Conservation (phyloP, 805 yeast species). For the Blastobotrys robertii region DNA sequence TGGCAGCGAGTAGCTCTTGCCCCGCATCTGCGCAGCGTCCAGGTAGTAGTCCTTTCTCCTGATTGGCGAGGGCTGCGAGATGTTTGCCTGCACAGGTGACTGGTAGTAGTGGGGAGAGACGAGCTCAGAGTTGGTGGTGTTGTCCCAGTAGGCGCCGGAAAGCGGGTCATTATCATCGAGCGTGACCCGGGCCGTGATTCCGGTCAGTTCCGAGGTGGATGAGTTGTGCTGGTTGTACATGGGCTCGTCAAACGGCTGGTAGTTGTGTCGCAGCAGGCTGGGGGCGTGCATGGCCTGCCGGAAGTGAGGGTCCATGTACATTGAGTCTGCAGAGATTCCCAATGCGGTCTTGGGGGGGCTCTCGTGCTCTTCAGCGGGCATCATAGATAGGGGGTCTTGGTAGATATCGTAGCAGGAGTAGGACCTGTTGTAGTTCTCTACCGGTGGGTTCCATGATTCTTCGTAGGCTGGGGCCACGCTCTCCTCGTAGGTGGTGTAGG, state of each 20-base stretch:
- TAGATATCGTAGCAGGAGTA: neutral
- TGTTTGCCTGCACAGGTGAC: slow-evolving; percentile 2
- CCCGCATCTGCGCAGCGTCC: slow-evolving; percentile 7
- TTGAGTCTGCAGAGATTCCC: neutral
- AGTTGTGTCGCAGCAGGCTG: slow-evolving; percentile 1
- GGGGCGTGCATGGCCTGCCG: slow-evolving; percentile 2
- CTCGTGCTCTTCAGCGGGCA: neutral
- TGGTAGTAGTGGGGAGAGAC: slow-evolving; percentile 14
- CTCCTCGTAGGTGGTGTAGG: neutral
- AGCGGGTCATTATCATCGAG: slow-evolving; percentile 1
- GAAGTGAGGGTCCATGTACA: neutral
- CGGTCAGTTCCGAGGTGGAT: neutral
- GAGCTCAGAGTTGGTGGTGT: slow-evolving; percentile 13
- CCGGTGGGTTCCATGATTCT: neutral
- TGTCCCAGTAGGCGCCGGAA: slow-evolving; percentile 14
- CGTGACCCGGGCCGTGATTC: slow-evolving; percentile 1
- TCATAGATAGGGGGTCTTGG: neutral
- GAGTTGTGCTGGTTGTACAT: slow-evolving; percentile 1
- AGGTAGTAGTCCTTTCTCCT: neutral
- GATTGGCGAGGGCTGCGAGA: slow-evolving; percentile 3
- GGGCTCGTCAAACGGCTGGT: neutral
- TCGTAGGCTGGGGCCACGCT: neutral
- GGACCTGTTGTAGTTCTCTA: neutral
- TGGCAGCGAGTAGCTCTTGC: slow-evolving; percentile 15
- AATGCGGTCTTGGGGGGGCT: neutral